Evolutionary conservation across 2,329 filamentous ascomycete genomes (phyloP).

Genomic region (Alternaria arbusti): DNA sequence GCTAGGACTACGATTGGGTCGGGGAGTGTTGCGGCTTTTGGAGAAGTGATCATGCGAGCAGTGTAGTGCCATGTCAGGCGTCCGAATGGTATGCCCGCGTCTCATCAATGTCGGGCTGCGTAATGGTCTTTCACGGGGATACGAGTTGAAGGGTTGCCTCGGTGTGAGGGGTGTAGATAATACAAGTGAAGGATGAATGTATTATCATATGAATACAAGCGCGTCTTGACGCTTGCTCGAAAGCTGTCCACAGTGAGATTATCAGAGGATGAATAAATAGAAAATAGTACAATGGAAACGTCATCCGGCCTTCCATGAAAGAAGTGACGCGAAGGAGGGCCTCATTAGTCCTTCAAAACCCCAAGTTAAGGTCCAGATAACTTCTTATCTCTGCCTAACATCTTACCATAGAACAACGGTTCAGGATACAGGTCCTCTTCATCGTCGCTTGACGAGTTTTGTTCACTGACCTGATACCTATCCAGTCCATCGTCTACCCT

Average conservation of each 20-base stretch:
- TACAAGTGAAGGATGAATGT: background rate
- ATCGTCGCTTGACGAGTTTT: background rate
- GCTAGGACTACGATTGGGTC: background rate
- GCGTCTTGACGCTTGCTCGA: background rate
- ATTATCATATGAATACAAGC: background rate
- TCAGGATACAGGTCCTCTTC: constrained; percentile 4
- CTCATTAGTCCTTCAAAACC: constrained; percentile 17
- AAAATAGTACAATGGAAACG: background rate
- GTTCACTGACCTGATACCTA: background rate
- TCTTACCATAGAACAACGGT: constrained; percentile 13
- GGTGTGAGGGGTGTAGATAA: background rate
- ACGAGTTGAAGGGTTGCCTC: background rate
- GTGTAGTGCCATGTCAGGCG: background rate
- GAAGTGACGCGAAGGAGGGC: background rate
- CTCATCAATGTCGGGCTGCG: background rate
- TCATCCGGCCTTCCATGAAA: background rate
- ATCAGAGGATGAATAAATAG: background rate
- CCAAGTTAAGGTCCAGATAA: constrained; percentile 25
- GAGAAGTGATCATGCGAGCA: background rate
- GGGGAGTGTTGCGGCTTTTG: background rate
- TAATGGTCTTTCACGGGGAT: background rate
- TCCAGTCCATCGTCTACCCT: constrained; percentile 5
- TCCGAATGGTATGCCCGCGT: background rate
- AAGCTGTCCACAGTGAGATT: background rate
- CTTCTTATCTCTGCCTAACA: constrained; percentile 11